These are phyloP conservation scores for Gaeumannomyces sp. DNA, from an alignment of 2,329 filamentous ascomycete genomes.

Conservation along the genomic window DNA sequence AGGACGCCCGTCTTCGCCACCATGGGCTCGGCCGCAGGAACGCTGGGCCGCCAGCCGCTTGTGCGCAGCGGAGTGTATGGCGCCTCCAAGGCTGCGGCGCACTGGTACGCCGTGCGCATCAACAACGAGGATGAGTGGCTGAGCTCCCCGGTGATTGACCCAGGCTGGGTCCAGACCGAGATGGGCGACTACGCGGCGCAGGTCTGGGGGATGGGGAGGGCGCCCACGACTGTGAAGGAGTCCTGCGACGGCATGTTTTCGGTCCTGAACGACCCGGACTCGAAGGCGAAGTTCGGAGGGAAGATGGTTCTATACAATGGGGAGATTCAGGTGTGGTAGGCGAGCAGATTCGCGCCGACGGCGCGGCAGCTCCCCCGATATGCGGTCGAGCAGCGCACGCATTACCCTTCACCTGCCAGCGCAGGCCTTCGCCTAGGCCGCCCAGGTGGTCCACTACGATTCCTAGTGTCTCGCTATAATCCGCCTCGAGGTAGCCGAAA, in stretches of 20 bases:
- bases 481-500: no score
- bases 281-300: not conserved
- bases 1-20: constrained; percentile 29
- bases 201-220: not conserved
- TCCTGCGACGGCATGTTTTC: constrained; percentile 3
- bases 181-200: constrained; percentile 3
- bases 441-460: no score
- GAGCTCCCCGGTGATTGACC: constrained; percentile 4
- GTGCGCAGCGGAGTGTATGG: constrained; percentile 28
- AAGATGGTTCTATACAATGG: constrained; percentile 1
- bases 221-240: not conserved
- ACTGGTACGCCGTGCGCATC: constrained; percentile 19
- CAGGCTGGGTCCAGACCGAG: constrained; percentile 4
- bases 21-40: constrained; percentile 29
- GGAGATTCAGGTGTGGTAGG: not conserved
- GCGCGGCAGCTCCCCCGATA: no score
- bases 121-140: constrained; percentile 8
- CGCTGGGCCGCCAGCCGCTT: constrained; percentile 19
- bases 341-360: no score
- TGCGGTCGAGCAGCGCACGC: no score
- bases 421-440: no score
- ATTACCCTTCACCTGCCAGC: no score
- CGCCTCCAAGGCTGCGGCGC: constrained; percentile 28
- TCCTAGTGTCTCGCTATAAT: no score
- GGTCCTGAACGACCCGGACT: not conserved